Conservation (phyloP, 352 stramenopile species). For the Pythium sp. region DNA sequence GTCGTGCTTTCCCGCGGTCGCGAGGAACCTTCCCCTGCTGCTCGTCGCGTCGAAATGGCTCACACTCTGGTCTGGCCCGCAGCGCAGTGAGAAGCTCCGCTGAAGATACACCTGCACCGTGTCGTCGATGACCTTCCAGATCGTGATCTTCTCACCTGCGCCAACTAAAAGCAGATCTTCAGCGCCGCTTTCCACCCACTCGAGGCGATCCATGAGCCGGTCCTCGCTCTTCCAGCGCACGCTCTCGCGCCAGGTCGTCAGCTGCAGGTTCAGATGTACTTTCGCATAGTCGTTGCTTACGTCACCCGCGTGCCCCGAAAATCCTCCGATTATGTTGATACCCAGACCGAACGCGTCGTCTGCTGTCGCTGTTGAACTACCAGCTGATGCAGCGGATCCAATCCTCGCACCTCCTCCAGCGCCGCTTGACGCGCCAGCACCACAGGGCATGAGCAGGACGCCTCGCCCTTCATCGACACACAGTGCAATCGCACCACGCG, state of each 20-base stretch:
- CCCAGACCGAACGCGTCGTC: constrained; percentile 6
- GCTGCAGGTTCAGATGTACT: constrained; percentile 64
- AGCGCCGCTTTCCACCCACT: constrained; percentile 72
- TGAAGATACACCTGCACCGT: constrained; percentile 77
- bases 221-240: constrained; percentile 73
- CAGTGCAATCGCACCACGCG: constrained; percentile 55
- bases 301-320: constrained; percentile 10
- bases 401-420: constrained; percentile 12
- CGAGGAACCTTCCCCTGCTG: constrained; percentile 49
- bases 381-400: not conserved
- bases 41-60: constrained; percentile 64
- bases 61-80: constrained; percentile 18
- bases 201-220: constrained; percentile 50
- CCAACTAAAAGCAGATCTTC: constrained; percentile 68
- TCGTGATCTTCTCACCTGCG: constrained; percentile 63
- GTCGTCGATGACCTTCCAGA: constrained; percentile 85
- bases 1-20: constrained; percentile 55
- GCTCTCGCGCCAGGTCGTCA: constrained; percentile 66
- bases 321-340: not conserved
- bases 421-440: not conserved
- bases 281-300: constrained; percentile 50
- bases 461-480: constrained; percentile 60
- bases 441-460: constrained; percentile 53
- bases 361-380: not conserved
- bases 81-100: constrained; percentile 49